Percentiles rank a stretch among this genome's conserved stretches.
These are phyloP conservation scores for Pleurotus citrinopileatus DNA, from an alignment of 768 basidiomycete genomes.

Conservation along the genomic window DNA sequence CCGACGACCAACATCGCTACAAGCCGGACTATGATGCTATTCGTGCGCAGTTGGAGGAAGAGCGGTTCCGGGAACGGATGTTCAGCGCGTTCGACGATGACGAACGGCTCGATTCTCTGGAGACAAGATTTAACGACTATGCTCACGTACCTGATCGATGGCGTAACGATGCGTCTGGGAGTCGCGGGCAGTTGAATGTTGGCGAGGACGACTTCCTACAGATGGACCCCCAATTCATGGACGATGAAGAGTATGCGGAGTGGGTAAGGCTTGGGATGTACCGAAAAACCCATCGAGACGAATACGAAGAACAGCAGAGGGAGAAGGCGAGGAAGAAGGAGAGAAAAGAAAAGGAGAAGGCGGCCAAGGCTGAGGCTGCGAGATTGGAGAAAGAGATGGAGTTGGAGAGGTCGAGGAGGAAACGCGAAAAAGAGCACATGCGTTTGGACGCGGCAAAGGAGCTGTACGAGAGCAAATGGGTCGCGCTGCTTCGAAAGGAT, in stretches of 20 bases:
- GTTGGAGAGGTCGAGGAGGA: constrained; percentile 48
- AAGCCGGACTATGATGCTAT: constrained; percentile 47
- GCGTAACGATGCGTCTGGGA: constrained; percentile 31
- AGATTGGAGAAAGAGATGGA: constrained; percentile 49
- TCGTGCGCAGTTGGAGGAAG: constrained; percentile 57
- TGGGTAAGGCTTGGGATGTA: constrained; percentile 86
- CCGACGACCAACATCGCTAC: constrained; percentile 7
- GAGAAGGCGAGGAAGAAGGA: constrained; percentile 52
- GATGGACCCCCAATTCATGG: constrained; percentile 53
- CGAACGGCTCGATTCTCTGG: constrained; percentile 59
- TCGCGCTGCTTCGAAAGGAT: constrained; percentile 34
- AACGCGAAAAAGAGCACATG: constrained; percentile 42
- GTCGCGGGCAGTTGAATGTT: constrained; percentile 19
- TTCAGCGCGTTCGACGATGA: constrained; percentile 73
- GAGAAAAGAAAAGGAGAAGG: constrained; percentile 51
- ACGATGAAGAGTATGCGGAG: constrained; percentile 85
- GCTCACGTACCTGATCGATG: constrained; percentile 74
- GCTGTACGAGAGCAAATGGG: constrained; percentile 60
- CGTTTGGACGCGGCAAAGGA: constrained; percentile 44
- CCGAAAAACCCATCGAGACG: constrained; percentile 67
- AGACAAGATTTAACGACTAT: constrained; percentile 64
- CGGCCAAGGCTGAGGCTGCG: constrained; percentile 49
- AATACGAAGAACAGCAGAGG: constrained; percentile 60
- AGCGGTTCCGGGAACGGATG: constrained; percentile 69
- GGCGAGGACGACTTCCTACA: constrained; percentile 38